Base-by-base conservation (phyloP, 1,139 yeast species). In the Taiozyma sp. region DNA sequence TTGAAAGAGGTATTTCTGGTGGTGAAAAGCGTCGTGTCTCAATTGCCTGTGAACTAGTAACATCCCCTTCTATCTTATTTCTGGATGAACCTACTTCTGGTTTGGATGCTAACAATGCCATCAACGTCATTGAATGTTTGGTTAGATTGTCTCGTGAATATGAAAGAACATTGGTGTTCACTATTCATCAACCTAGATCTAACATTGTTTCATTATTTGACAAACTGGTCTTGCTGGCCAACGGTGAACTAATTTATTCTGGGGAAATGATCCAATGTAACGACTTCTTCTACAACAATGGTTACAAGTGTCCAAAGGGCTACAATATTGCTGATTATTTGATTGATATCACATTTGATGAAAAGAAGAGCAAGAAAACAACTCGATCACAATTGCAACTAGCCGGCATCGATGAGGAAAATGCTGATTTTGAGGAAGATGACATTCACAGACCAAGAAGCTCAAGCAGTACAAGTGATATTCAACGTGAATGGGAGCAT, bases 181-280 rank as follows among this genome's bases (percentile, higher is more conserved):
- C 99, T 0, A 93, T 93, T 57, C 99, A 93, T 70, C 99, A 93
- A 66, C 99, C 99, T n/a, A 80, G 99, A 65, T 89, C 97, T 55
- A 93, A 93, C 62, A 92, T 93, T 65, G 97, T 93, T 30, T 83
- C 97, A 0, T 71, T 90, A 51, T 93, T 93, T 70, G 97, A 92
- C 65, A 85, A 86, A 58, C 75, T 93, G 50, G 69, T 93, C 2
- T 72, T 93, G 48, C 75, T 93, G 50, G 88, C 97, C 42, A 86
- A 86, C 57, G 99, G 99, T 54, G 84, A 84, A 59, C 72, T 90
- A 65, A 85, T 92, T 1, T 93, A 87, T 65, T 88, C 97, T 0
- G 99, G 99, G 16, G 88, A 84, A 23, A 82, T 84, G 80, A 73
- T 78, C 29, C 78, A 79, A 51, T 82, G 90, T 54, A 79, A 82